Base-by-base conservation (phyloP, 495 filamentous ascomycete species). In the Aspergillus baeticus region DNA sequence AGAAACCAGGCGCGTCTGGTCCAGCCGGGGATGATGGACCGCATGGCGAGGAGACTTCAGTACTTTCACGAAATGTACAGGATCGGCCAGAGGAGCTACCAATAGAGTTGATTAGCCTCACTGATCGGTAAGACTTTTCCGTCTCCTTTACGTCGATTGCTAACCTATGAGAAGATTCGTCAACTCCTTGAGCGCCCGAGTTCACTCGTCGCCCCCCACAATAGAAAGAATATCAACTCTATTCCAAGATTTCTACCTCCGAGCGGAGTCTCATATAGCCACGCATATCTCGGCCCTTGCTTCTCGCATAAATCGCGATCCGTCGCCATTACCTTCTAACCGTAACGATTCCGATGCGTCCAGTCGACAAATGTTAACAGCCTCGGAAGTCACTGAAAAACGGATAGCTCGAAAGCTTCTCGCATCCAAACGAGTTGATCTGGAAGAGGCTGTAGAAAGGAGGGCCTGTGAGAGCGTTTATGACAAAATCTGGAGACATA, bases 391-490 rank as follows among this genome's bases (percentile, higher is more conserved):
- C 20, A 82, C 84, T 0, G 83, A 91, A 55, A 85, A 86, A 58
- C 88, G 90, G 65, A 87, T 83, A 59, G 90, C 90, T 23, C 80
- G 91, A 51, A 87, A 84, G 58, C 74, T 85, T 14, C 72, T 98
- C 43, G 91, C 94, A 51, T 76, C 85, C 15, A 95, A 94, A 74
- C 78, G 83, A 36, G 64, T 81, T 6, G 83, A 87, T 36, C 70
- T 98, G 37, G 92, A 99, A 72, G 94, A 99, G 69, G 92, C 93
- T 3, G 87, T 98, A 5, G 94, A 99, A 63, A 84, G 87, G 63
- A 82, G 86, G 60, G 86, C 94, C 10, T 96, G 92, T 67, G 91
- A 96, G 66, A 81, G 82, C 26, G 83, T 98, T 18, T 97, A 98
- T 63, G 81, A 84, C 54, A 85, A 87, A 42, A 85, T 98, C 64